phyloP scores from a whole-genome alignment of 2,329 filamentous ascomycete species.

The Pezicula rhizophila region DNA sequence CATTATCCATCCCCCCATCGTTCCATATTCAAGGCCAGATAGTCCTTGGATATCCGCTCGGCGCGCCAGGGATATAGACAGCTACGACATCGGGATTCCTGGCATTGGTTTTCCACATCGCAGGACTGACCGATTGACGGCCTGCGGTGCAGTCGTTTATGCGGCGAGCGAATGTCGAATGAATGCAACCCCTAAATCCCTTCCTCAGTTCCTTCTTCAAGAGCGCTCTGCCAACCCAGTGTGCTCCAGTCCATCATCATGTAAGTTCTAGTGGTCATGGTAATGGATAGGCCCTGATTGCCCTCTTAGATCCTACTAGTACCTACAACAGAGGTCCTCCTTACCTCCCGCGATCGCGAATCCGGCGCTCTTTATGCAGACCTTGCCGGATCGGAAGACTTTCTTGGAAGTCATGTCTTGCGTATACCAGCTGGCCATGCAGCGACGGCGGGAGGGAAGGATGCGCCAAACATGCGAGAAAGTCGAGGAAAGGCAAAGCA shows the following conservation, averaged over 20 bases:
- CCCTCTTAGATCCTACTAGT: slow-evolving; percentile 71
- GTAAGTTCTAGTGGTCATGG: slow-evolving; percentile 34
- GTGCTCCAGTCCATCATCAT: slow-evolving; percentile 84
- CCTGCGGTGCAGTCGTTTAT: slow-evolving; percentile 20
- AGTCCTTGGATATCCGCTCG: not conserved
- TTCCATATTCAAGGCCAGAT: not conserved
- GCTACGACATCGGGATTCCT: no score
- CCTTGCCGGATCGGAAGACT: slow-evolving; percentile 84
- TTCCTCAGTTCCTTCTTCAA: slow-evolving; percentile 98
- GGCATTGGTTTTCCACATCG: slow-evolving; percentile 10
- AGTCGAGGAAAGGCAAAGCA: slow-evolving; percentile 89
- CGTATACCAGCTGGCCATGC: slow-evolving; percentile 61
- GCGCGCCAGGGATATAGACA: no score
- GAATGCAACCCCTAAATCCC: slow-evolving; percentile 98
- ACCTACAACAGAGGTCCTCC: slow-evolving; percentile 84
- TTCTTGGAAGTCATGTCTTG: slow-evolving; percentile 92
- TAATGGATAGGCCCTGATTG: not conserved
- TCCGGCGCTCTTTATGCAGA: slow-evolving; percentile 71
- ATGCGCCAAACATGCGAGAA: slow-evolving; percentile 68
- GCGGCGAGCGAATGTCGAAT: slow-evolving; percentile 36
- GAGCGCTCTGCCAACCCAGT: slow-evolving; percentile 87
- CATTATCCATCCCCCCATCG: no score
- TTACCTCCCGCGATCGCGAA: slow-evolving; percentile 83
- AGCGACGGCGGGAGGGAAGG: slow-evolving; percentile 47
- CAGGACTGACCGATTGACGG: slow-evolving; percentile 12